A percentile compares a stretch with the other conserved stretches of the same genome.
Evolutionary conservation across 75 land plant genomes (phyloP).

Genomic region (Selaginella moellendorffii): DNA sequence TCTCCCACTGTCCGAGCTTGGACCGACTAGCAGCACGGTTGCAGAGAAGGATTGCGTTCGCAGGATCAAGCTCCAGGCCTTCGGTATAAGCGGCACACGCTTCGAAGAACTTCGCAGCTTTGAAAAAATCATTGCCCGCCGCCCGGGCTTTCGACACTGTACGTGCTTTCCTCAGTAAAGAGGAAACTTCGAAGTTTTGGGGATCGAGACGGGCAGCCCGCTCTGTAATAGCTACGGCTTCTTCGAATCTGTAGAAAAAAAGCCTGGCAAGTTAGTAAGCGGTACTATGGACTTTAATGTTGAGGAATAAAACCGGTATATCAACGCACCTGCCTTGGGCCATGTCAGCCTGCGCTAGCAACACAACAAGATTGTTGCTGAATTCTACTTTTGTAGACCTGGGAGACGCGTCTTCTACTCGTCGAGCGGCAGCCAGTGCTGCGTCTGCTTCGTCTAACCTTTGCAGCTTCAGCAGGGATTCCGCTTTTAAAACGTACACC

Average conservation of each 20-base stretch:
- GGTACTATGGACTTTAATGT: neutral
- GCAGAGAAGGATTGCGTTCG: conserved; percentile 63
- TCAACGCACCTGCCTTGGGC: conserved; percentile 61
- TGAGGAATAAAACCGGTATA: neutral
- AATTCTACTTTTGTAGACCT: conserved; percentile 21
- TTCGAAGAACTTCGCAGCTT: conserved; percentile 52
- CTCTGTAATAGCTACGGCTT: conserved; percentile 52
- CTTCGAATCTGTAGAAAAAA: conserved; percentile 62
- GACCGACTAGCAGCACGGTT: conserved; percentile 63
- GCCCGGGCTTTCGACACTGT: conserved; percentile 51
- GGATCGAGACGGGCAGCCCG: conserved; percentile 46
- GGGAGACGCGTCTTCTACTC: conserved; percentile 20
- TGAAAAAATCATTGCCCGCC: conserved; percentile 69
- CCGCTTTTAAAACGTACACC: conserved; percentile 68
- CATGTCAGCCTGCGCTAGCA: conserved; percentile 69
- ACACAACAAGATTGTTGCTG: conserved; percentile 37
- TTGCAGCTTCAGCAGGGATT: conserved; percentile 68
- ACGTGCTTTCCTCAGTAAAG: conserved; percentile 38
- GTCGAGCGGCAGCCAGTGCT: conserved; percentile 31
- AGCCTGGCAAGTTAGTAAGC: neutral
- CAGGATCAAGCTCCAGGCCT: conserved; percentile 60
- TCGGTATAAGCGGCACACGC: conserved; percentile 78
- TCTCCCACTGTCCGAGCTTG: conserved; percentile 70
- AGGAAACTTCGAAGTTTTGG: conserved; percentile 30
- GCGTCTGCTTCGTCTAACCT: conserved; percentile 55